These are phyloP conservation scores for Phytophthora gonapodyides DNA, from an alignment of 352 stramenopile species.

Conservation along the genomic window DNA sequence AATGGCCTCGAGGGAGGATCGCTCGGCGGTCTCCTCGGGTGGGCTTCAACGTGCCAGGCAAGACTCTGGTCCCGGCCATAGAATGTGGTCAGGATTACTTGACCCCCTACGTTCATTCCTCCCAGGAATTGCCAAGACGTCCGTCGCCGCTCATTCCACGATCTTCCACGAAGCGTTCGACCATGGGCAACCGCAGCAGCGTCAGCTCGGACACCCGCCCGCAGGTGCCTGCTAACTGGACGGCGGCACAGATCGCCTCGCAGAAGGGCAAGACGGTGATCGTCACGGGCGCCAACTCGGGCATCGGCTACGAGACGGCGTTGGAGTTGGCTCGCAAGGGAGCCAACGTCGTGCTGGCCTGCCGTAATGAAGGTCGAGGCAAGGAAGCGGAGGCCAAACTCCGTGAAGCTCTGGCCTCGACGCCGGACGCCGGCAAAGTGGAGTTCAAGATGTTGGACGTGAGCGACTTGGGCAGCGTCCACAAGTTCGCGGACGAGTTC, in stretches of 20 bases:
- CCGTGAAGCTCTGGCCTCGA: conserved; percentile 8
- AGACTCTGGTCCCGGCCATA: too few relatives aligned
- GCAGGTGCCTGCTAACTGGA: conserved; percentile 28
- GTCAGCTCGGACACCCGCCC: conserved; percentile 1
- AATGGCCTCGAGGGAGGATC: too few relatives aligned
- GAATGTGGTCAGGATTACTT: too few relatives aligned
- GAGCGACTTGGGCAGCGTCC: conserved; percentile 45
- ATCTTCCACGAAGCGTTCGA: background rate
- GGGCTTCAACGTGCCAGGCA: too few relatives aligned
- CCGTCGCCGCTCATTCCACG: background rate
- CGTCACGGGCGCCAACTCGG: conserved; percentile 39
- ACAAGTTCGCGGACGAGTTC: conserved; percentile 50
- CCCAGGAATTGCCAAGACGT: too few relatives aligned
- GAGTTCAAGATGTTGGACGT: conserved; percentile 63
- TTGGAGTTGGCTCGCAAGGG: conserved; percentile 25
- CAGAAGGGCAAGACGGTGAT: conserved; percentile 36
- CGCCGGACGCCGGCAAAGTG: conserved; percentile 27
- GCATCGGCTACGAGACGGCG: conserved; percentile 23
- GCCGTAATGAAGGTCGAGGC: conserved; percentile 33
- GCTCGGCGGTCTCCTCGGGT: too few relatives aligned
- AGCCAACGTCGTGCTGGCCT: conserved; percentile 39
- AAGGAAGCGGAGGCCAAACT: conserved; percentile 32
- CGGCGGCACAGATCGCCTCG: conserved; percentile 21
- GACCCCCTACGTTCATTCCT: too few relatives aligned
- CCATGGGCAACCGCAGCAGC: conserved; percentile 25